phyloP scores from a whole-genome alignment of 352 stramenopile species.

The Aphanomyces invadans region DNA sequence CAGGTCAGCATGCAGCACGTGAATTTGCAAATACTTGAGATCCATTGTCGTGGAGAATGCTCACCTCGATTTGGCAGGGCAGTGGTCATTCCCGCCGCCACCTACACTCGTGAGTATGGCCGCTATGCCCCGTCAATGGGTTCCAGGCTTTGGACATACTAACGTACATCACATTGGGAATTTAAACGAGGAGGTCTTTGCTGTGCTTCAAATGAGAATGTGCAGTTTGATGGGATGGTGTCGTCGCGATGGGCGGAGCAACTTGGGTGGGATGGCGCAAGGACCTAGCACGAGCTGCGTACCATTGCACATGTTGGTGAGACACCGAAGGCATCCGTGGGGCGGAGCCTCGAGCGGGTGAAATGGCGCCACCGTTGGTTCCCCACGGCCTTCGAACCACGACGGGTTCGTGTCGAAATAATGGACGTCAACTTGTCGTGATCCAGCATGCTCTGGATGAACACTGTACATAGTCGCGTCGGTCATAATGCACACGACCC shows the following conservation, averaged over 20 bases:
- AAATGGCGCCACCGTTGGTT: conserved; percentile 50
- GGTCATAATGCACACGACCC: conserved; percentile 60
- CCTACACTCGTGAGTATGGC: too few species aligned
- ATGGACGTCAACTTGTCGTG: conserved; percentile 28
- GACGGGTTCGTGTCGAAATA: conserved; percentile 37
- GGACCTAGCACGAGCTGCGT: not conserved
- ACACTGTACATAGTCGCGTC: conserved; percentile 74
- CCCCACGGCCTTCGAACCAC: conserved; percentile 28
- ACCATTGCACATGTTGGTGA: conserved; percentile 79
- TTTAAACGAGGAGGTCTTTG: not conserved
- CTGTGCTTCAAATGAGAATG: not conserved
- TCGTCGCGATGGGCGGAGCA: too few species aligned
- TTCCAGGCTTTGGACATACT: too few species aligned
- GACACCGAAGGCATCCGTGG: conserved; percentile 53
- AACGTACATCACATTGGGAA: not conserved
- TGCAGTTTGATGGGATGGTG: too few species aligned
- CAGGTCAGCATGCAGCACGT: too few species aligned
- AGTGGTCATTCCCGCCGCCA: not conserved
- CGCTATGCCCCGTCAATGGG: too few species aligned
- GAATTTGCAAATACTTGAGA: too few species aligned
- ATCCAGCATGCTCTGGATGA: conserved; percentile 68
- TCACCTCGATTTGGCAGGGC: not conserved
- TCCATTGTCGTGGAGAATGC: too few species aligned
- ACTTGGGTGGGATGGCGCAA: not conserved
- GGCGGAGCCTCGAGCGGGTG: conserved; percentile 32